A percentile compares a stretch with the other conserved stretches of the same genome.
phyloP scores from a whole-genome alignment of 345 rosid species.

The Hypericum perforatum region DNA sequence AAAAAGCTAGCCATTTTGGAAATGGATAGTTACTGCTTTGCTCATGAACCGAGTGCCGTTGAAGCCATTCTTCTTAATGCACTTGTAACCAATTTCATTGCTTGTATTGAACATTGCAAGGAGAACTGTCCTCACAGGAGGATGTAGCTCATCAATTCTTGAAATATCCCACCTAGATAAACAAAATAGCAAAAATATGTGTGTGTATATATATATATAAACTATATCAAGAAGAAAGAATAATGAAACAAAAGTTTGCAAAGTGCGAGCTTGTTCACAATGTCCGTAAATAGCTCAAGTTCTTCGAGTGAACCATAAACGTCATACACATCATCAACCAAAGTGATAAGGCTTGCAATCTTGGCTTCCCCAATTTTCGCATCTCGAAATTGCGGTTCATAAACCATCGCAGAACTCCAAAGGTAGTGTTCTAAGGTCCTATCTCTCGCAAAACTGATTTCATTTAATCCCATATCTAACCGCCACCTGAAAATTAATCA shows the following conservation, averaged over 20 bases:
- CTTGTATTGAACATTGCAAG: conserved; percentile 15
- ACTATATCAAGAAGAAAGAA: too few relatives aligned
- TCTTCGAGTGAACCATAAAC: conserved; percentile 14
- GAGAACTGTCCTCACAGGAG: conserved; percentile 3
- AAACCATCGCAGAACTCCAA: conserved; percentile 11
- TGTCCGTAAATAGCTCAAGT: conserved; percentile 17
- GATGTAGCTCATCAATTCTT: conserved; percentile 18
- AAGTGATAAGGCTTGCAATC: conserved; percentile 2
- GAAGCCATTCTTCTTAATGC: conserved; percentile 7
- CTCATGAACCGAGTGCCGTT: conserved; percentile 10
- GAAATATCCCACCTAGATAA: too few relatives aligned
- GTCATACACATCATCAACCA: not conserved
- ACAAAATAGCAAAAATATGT: too few relatives aligned
- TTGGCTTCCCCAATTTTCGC: conserved; percentile 5
- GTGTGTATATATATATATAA: too few relatives aligned
- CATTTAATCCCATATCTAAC: conserved; percentile 11
- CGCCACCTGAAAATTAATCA: conserved; percentile 16
- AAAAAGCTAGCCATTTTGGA: too few relatives aligned
- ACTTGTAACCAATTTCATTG: conserved; percentile 11
- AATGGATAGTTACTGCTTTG: conserved; percentile 1
- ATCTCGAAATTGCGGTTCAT: conserved; percentile 7
- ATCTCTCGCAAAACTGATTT: conserved; percentile 8
- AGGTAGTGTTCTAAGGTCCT: conserved; percentile 11
- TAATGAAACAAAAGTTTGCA: too few relatives aligned
- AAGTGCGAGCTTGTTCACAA: conserved; percentile 5